Percentiles rank a stretch among this genome's conserved stretches.
phyloP scores from a whole-genome alignment of 352 stramenopile genomes.

The Globisporangium cederbergense region DNA sequence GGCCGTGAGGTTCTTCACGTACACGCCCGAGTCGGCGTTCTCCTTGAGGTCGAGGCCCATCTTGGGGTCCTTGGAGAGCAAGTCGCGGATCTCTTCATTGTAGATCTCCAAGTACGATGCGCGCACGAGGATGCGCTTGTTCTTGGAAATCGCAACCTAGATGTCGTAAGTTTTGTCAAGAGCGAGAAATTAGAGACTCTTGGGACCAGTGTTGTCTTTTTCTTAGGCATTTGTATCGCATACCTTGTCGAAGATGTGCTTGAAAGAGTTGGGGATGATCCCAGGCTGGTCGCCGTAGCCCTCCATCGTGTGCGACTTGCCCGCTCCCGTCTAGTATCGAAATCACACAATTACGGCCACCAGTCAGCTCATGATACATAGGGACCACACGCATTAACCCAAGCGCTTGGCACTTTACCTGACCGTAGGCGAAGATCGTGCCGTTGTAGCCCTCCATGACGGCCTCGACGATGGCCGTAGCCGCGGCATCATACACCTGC shows the following conservation, averaged over 20 bases:
- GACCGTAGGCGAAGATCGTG: constrained; percentile 63
- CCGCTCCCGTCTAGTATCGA: constrained; percentile 70
- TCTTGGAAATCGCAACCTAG: constrained; percentile 62
- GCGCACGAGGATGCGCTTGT: constrained; percentile 95
- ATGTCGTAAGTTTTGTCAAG: not conserved
- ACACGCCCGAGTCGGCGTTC: constrained; percentile 70
- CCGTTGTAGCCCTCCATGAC: constrained; percentile 58
- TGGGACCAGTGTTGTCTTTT: no score
- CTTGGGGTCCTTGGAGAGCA: constrained; percentile 83
- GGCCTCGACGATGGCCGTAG: constrained; percentile 80
- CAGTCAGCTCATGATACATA: not conserved
- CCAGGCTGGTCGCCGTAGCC: constrained; percentile 75
- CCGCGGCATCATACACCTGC: constrained; percentile 90
- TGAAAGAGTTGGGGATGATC: constrained; percentile 90
- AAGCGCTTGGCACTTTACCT: not conserved
- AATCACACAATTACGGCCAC: no score
- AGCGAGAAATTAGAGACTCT: not conserved
- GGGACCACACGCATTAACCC: no score
- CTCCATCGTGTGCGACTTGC: constrained; percentile 89
- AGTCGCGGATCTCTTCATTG: constrained; percentile 96
- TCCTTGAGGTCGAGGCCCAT: constrained; percentile 89
- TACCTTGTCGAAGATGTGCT: constrained; percentile 89
- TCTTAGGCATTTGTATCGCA: no score
- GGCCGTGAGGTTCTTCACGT: constrained; percentile 75
- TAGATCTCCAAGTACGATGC: constrained; percentile 95